Evolutionary conservation across 805 yeast genomes (phyloP).

Genomic region (Candida ascalaphidarum): DNA sequence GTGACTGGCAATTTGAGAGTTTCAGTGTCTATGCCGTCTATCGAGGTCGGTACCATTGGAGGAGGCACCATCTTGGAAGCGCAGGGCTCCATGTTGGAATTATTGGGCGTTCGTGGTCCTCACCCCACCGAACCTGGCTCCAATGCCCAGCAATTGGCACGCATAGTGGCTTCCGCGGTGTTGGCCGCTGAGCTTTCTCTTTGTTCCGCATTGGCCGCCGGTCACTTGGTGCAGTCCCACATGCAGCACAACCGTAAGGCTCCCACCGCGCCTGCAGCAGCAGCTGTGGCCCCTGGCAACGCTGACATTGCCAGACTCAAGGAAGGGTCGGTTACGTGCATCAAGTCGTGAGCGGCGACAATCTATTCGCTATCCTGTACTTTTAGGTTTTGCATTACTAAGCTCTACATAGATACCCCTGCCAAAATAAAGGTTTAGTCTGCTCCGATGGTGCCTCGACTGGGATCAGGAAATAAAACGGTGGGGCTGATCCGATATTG

Average conservation of each 20-base stretch:
- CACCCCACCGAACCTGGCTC: slow-evolving; percentile 90
- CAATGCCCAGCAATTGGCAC: slow-evolving; percentile 89
- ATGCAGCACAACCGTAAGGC: slow-evolving; percentile 87
- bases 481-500: too few species aligned
- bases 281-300: slow-evolving; percentile 10
- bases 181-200: slow-evolving; percentile 93
- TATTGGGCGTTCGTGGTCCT: slow-evolving; percentile 93
- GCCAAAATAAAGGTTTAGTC: too few species aligned
- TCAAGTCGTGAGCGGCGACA: slow-evolving; percentile 38
- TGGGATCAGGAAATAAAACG: too few species aligned
- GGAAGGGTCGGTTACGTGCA: slow-evolving; percentile 72
- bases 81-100: slow-evolving; percentile 91
- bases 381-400: too few species aligned
- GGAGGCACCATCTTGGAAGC: slow-evolving; percentile 98
- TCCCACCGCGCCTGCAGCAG: slow-evolving; percentile 30
- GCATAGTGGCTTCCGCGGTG: slow-evolving; percentile 88
- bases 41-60: slow-evolving; percentile 98
- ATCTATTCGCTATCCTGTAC: too few species aligned
- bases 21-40: slow-evolving; percentile 98
- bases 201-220: slow-evolving; percentile 95
- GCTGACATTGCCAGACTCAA: slow-evolving; percentile 38
- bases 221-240: slow-evolving; percentile 95
- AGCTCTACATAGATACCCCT: too few species aligned
- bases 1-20: slow-evolving; percentile 69
- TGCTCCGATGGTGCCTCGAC: too few species aligned